These are phyloP conservation scores for Purpureocillium lavendulum DNA, from an alignment of 2,329 filamentous ascomycete species.

Conservation along the genomic window DNA sequence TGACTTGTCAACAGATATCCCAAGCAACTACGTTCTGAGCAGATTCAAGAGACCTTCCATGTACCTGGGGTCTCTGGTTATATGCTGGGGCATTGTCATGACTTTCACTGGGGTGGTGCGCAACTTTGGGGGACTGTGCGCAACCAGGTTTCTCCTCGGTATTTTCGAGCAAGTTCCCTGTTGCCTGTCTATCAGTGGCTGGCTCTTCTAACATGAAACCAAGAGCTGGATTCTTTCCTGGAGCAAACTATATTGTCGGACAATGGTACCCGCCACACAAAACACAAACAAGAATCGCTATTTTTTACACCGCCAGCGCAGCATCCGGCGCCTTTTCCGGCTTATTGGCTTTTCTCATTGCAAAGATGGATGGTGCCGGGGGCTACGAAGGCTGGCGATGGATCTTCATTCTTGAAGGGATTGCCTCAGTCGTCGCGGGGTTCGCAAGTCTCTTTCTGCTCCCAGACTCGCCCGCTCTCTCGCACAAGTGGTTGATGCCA, in stretches of 20 bases:
- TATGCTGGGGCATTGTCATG: conserved; percentile 29
- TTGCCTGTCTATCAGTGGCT: neutral
- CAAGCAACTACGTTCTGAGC: conserved; percentile 59
- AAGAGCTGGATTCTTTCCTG: conserved; percentile 19
- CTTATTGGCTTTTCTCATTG: conserved; percentile 11
- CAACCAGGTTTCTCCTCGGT: conserved; percentile 17
- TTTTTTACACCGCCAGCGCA: conserved; percentile 15
- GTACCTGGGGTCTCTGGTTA: conserved; percentile 58
- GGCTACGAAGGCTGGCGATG: conserved; percentile 49
- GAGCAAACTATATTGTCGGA: conserved; percentile 17
- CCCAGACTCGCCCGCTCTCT: conserved; percentile 27
- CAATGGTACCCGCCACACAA: conserved; percentile 22
- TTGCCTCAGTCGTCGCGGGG: conserved; percentile 35
- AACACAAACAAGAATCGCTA: conserved; percentile 15
- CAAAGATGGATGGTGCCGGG: conserved; percentile 22
- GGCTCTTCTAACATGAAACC: conserved; percentile 3
- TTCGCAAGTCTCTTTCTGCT: conserved; percentile 34
- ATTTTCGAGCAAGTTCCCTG: conserved; percentile 18
- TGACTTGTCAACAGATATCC: conserved; percentile 29
- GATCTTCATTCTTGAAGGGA: conserved; percentile 49
- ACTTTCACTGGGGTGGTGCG: conserved; percentile 16
- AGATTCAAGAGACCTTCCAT: conserved; percentile 48
- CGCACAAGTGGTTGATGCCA: conserved; percentile 21
- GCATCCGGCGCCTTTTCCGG: conserved; percentile 40
- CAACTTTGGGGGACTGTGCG: conserved; percentile 18